A percentile compares a stretch with the other conserved stretches of the same genome.
Evolutionary conservation across 2,329 filamentous ascomycete genomes (phyloP).

Genomic region (Trichocomaceae sp.): DNA sequence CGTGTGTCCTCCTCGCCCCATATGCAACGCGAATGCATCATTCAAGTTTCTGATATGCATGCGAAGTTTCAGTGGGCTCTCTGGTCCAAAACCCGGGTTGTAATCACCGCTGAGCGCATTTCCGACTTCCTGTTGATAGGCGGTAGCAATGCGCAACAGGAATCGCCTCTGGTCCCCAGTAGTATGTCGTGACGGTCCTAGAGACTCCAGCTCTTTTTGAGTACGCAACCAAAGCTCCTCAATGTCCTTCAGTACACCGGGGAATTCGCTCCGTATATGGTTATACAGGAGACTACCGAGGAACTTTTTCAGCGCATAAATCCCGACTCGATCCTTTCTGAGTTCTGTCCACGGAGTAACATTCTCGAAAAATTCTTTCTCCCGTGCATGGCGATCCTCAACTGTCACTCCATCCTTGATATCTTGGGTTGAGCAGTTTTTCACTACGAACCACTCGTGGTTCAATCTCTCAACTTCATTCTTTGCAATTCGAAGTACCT

Average conservation of each 20-base stretch:
- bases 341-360: slow-evolving; percentile 16
- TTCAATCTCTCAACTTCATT: slow-evolving; percentile 10
- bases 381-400: slow-evolving; percentile 4
- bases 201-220: slow-evolving; percentile 10
- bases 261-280: slow-evolving; percentile 11
- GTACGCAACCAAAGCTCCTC: background rate
- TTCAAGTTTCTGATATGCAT: slow-evolving; percentile 16
- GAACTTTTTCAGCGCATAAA: slow-evolving; percentile 16
- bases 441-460: slow-evolving; percentile 5
- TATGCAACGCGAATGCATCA: slow-evolving; percentile 15
- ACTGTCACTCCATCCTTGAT: slow-evolving; percentile 22
- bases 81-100: background rate
- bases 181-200: slow-evolving; percentile 16
- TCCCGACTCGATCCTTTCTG: slow-evolving; percentile 17
- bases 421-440: slow-evolving; percentile 11
- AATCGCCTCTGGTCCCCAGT: slow-evolving; percentile 17
- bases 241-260: slow-evolving; percentile 3
- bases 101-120: slow-evolving; percentile 17
- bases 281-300: slow-evolving; percentile 13
- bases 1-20: slow-evolving; percentile 6
- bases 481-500: slow-evolving; percentile 17
- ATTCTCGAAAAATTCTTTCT: slow-evolving; percentile 15
- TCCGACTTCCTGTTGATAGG: slow-evolving; percentile 15
- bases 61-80: slow-evolving; percentile 16
- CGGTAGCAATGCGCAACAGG: slow-evolving; percentile 12